Evolutionary conservation across 306 rosid genomes (phyloP).

Genomic region (Chamaecrista fasciculata): DNA sequence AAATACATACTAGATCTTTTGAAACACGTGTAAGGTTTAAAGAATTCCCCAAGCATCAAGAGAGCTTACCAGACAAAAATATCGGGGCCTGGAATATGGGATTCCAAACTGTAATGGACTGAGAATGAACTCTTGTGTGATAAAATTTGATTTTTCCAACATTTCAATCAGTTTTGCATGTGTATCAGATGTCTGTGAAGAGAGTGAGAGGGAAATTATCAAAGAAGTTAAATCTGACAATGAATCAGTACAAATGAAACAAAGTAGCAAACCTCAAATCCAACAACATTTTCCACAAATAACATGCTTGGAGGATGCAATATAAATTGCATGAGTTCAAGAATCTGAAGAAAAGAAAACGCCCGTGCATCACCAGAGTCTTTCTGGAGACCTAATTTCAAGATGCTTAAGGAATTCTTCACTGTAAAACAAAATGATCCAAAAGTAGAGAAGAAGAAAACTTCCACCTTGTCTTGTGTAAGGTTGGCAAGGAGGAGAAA

Average conservation of each 20-base stretch:
- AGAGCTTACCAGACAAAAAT: slow-evolving; percentile 84
- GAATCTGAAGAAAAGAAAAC: slow-evolving; percentile 89
- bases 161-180: slow-evolving; percentile 72
- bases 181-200: slow-evolving; percentile 81
- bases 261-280: slow-evolving; percentile 80
- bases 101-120: slow-evolving; percentile 91
- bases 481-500: slow-evolving; percentile 99
- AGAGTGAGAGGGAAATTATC: neutral
- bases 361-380: slow-evolving; percentile 92
- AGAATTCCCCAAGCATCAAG: slow-evolving; percentile 21
- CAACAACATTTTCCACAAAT: slow-evolving; percentile 92
- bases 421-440: slow-evolving; percentile 14
- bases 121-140: slow-evolving; percentile 80
- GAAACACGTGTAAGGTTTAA: slow-evolving; percentile 5
- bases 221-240: slow-evolving; percentile 7
- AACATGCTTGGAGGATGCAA: slow-evolving; percentile 68
- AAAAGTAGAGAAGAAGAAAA: slow-evolving; percentile 17
- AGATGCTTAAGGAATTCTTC: slow-evolving; percentile 31
- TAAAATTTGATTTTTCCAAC: slow-evolving; percentile 55
- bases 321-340: slow-evolving; percentile 68
- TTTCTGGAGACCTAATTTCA: slow-evolving; percentile 80
- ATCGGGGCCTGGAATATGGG: slow-evolving; percentile 96
- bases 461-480: slow-evolving; percentile 85
- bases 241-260: slow-evolving; percentile 28
- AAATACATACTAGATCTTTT: slow-evolving; percentile 6